Conservation (phyloP, 345 rosid genomes). For the Lepidium aucheri region DNA sequence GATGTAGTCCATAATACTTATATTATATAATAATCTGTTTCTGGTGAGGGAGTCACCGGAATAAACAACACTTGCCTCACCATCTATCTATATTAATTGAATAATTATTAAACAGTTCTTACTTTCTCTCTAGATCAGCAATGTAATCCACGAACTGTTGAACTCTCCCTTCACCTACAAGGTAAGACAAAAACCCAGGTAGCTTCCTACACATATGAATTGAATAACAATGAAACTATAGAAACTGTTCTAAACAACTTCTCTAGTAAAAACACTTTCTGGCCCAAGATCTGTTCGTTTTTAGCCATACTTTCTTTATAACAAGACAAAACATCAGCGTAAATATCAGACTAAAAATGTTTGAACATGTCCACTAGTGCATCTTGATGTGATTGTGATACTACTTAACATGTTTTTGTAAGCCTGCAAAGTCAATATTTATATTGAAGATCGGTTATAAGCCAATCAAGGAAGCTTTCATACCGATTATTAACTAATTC, state of each 20-base stretch:
- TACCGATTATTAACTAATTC: too few species aligned
- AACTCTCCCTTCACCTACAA: conserved; percentile 51
- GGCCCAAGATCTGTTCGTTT: not conserved
- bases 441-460: not conserved
- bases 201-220: not conserved
- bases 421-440: not conserved
- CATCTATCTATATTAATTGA: not conserved
- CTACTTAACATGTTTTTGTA: not conserved
- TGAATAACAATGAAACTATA: not conserved
- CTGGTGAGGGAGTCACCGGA: not conserved
- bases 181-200: not conserved
- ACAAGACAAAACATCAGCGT: not conserved
- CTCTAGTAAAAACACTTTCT: not conserved
- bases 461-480: too few species aligned
- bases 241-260: not conserved
- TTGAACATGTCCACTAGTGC: not conserved
- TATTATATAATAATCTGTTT: not conserved
- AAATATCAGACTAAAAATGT: not conserved
- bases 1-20: not conserved
- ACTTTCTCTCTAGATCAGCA: conserved; percentile 73
- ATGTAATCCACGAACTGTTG: conserved; percentile 67
- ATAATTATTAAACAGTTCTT: conserved; percentile 7
- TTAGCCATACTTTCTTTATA: not conserved
- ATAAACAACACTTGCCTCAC: not conserved
- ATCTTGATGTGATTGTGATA: not conserved